phyloP scores from a whole-genome alignment of 495 filamentous ascomycete genomes.

The Penicillium chermesinum region DNA sequence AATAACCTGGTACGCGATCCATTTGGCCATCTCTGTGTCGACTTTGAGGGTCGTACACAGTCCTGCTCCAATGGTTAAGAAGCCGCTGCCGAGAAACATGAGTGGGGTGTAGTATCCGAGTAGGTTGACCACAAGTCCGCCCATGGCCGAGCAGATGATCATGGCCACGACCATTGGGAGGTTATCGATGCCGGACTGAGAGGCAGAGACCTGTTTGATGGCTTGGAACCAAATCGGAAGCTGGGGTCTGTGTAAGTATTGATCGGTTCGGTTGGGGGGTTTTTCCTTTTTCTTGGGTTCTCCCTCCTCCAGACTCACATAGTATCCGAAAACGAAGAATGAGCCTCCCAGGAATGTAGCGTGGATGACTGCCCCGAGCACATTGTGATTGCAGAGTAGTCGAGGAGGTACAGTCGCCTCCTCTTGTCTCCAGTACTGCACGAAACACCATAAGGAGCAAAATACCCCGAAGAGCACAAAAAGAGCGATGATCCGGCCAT shows the following conservation, averaged over 20 bases:
- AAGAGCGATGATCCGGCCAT: slow-evolving; percentile 61
- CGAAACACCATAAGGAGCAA: slow-evolving; percentile 49
- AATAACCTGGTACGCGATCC: slow-evolving; percentile 76
- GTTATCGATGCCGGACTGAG: slow-evolving; percentile 68
- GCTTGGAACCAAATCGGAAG: slow-evolving; percentile 90
- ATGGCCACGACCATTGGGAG: slow-evolving; percentile 66
- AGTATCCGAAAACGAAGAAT: slow-evolving; percentile 63
- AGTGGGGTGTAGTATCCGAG: slow-evolving; percentile 75
- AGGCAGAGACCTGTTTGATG: slow-evolving; percentile 63
- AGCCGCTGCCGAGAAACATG: slow-evolving; percentile 54
- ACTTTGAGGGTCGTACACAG: slow-evolving; percentile 61
- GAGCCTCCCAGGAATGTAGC: slow-evolving; percentile 52
- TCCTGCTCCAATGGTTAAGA: slow-evolving; percentile 63
- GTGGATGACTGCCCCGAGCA: slow-evolving; percentile 52
- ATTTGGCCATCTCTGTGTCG: slow-evolving; percentile 44
- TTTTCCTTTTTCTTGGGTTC: too few relatives aligned
- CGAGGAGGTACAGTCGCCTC: slow-evolving; percentile 73
- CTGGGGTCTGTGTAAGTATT: too few relatives aligned
- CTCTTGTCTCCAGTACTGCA: slow-evolving; percentile 67
- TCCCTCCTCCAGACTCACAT: slow-evolving; percentile 30
- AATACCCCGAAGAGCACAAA: slow-evolving; percentile 65
- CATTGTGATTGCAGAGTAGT: slow-evolving; percentile 64
- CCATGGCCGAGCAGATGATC: slow-evolving; percentile 56
- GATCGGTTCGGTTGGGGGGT: too few relatives aligned
- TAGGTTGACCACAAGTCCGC: slow-evolving; percentile 54